Base-by-base conservation (phyloP, 106 monocot species). In the Agapanthus africanus region DNA sequence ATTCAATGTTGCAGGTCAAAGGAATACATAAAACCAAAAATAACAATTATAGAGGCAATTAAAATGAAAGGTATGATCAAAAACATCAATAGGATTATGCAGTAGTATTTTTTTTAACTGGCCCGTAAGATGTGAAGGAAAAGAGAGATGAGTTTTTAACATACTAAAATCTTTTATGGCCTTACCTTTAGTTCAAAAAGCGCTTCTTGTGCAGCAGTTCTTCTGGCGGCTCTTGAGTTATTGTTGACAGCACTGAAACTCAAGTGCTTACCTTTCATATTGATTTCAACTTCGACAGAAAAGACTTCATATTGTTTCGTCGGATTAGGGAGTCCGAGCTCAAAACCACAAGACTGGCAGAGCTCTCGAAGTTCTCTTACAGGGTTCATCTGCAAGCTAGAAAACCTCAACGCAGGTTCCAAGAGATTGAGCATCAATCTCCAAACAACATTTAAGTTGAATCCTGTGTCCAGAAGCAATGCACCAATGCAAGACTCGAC, bases 401-500 rank as follows among this genome's bases (percentile, higher is more conserved):
- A 74, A 69, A 93, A 90, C 40, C 44, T 65, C 54, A 99, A 78
- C 28, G 63, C 68, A 34, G 82, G 81, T 71, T 72, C 65, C 41
- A 99, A 67, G 31, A 99, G 77, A 8, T 30, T 32, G 9, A 99
- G 69, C 84, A 99, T 81, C 60, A 76, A 38, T 23, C 31, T 70
- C 99, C 99, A 99, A 41, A 85, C 87, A 37, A 65, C 37, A 0
- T 76, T 65, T 35, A 99, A 70, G 72, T 99, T 50, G 33, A 99
- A 93, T 63, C 93, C 90, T 4, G 85, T 75, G 64, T 99, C 99
- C 14, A 99, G 79, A 79, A 99, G 87, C 40, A 93, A 51, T 41
- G 99, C 93, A 65, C 93, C 99, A 64, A 99, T 72, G 74, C 77
- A 87, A 40, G 99, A 99, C 81, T 99, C 99, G 57, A 99, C 80